Evolutionary conservation across 768 basidiomycete species (phyloP).

Genomic region (Trametes villosa): DNA sequence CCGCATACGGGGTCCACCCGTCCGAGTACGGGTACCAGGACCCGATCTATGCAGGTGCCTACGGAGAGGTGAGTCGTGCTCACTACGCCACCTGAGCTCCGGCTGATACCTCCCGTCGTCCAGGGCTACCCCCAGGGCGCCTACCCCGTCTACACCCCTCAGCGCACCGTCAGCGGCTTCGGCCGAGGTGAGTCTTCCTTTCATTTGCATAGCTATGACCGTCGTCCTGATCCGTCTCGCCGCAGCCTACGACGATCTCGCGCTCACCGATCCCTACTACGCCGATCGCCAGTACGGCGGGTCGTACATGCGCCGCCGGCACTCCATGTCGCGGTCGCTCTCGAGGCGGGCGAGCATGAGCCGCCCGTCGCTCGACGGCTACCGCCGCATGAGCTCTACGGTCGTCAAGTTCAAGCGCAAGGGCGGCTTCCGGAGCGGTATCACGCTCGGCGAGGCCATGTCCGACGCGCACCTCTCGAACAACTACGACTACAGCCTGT

Average conservation of each 20-base stretch:
- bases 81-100: neutral
- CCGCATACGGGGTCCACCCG: conserved; percentile 24
- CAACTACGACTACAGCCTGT: conserved; percentile 62
- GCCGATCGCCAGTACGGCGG: conserved; percentile 24
- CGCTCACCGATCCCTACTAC: conserved; percentile 56
- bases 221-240: conserved; percentile 1
- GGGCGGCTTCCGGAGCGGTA: conserved; percentile 64
- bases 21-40: conserved; percentile 44
- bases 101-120: neutral
- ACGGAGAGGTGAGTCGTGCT: conserved; percentile 46
- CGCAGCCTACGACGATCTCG: conserved; percentile 60
- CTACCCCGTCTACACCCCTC: conserved; percentile 49
- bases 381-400: conserved; percentile 51
- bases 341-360: conserved; percentile 25
- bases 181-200: conserved; percentile 25
- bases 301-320: conserved; percentile 28
- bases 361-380: conserved; percentile 39
- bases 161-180: conserved; percentile 30
- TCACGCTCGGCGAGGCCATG: conserved; percentile 72
- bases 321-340: conserved; percentile 47
- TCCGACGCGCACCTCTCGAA: conserved; percentile 62
- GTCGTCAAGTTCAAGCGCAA: conserved; percentile 77
- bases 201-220: neutral
- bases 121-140: conserved; percentile 42
- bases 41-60: conserved; percentile 41